phyloP scores from a whole-genome alignment of 306 rosid genomes.

The Canavalia ensiformis region DNA sequence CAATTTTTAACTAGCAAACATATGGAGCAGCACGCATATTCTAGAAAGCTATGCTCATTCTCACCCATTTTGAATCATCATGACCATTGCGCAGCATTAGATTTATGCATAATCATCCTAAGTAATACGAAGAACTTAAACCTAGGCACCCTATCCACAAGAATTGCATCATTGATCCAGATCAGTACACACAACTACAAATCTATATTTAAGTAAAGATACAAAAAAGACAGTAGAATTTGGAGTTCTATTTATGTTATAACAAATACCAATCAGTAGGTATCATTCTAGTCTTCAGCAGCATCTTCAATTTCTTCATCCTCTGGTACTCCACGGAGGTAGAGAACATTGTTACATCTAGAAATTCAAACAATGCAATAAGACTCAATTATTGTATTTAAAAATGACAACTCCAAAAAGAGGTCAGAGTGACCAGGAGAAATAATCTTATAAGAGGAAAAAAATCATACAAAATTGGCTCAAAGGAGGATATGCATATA shows the following conservation, averaged over 20 bases:
- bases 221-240: conserved; percentile 17
- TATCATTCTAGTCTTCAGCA: conserved; percentile 66
- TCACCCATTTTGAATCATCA: neutral
- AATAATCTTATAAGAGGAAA: neutral
- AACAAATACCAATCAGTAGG: conserved; percentile 39
- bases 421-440: neutral
- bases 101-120: neutral
- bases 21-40: neutral
- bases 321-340: conserved; percentile 96
- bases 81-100: neutral
- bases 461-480: neutral
- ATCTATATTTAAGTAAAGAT: conserved; percentile 3
- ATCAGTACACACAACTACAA: conserved; percentile 49
- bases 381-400: neutral
- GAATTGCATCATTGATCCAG: conserved; percentile 29
- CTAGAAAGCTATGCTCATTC: neutral
- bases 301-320: conserved; percentile 98
- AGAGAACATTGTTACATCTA: conserved; percentile 97
- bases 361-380: conserved; percentile 32
- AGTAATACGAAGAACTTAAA: conserved; percentile 19
- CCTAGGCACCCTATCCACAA: neutral
- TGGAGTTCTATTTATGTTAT: conserved; percentile 16
- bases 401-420: neutral
- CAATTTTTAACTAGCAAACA: too few species aligned
- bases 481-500: neutral